A percentile compares a stretch with the other conserved stretches of the same genome.
Evolutionary conservation across 495 filamentous ascomycete species (phyloP).

Genomic region (Letharia columbiana): DNA sequence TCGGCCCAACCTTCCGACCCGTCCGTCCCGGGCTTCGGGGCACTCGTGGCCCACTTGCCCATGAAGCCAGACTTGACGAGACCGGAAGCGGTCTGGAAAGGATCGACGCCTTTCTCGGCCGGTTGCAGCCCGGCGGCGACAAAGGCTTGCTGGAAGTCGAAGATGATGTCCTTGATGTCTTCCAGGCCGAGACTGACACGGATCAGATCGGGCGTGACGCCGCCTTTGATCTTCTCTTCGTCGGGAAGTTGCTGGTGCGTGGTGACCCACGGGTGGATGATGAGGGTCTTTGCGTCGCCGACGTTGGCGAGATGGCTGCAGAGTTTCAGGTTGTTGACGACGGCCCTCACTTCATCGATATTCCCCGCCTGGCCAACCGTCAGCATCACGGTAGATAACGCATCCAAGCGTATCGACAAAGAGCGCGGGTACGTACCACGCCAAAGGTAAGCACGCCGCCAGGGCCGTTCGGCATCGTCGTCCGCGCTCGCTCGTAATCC

Average conservation of each 20-base stretch:
- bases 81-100: background rate
- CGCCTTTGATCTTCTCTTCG: slow-evolving; percentile 3
- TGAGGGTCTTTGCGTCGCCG: background rate
- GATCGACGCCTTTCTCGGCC: slow-evolving; percentile 1
- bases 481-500: background rate
- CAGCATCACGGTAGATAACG: no score
- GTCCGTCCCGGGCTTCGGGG: background rate
- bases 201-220: slow-evolving; percentile 1
- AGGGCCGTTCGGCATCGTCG: background rate
- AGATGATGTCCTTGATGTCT: slow-evolving; percentile 6
- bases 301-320: background rate
- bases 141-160: slow-evolving; percentile 2
- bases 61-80: background rate
- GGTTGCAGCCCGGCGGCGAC: background rate
- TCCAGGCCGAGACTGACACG: slow-evolving; percentile 1
- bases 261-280: background rate
- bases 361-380: background rate
- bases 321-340: background rate
- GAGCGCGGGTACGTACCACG: background rate
- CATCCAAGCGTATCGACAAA: no score
- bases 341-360: background rate
- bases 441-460: background rate
- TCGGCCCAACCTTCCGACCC: background rate
- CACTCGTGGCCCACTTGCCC: background rate
- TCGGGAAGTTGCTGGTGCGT: background rate